These are phyloP conservation scores for Dictyostelium intermedium DNA, from an alignment of 78 protist genomes.

Conservation along the genomic window DNA sequence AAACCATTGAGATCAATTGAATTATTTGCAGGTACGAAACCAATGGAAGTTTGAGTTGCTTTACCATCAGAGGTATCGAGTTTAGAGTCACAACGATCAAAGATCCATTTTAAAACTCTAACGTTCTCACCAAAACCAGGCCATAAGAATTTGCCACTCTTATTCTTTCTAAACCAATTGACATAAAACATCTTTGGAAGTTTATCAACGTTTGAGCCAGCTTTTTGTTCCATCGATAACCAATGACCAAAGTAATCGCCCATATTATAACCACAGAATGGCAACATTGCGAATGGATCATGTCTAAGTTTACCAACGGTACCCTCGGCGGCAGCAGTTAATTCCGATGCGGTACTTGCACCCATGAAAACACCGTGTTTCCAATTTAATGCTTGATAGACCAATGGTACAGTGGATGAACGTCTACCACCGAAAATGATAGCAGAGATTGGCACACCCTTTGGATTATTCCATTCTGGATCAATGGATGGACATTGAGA, in stretches of 20 bases:
- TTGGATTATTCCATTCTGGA: constrained; percentile 81
- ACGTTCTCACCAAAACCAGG: constrained; percentile 95
- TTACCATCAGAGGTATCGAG: constrained; percentile 13
- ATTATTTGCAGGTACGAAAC: constrained; percentile 65
- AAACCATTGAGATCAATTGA: constrained; percentile 75
- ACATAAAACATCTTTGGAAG: constrained; percentile 92
- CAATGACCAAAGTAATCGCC: constrained; percentile 95
- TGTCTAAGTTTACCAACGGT: constrained; percentile 62
- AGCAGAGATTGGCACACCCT: constrained; percentile 95
- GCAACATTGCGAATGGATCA: constrained; percentile 95
- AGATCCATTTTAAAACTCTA: constrained; percentile 93
- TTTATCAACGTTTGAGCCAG: neutral
- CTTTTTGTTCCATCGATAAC: constrained; percentile 81
- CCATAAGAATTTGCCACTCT: constrained; percentile 90
- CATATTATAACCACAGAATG: constrained; percentile 96
- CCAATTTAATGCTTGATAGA: constrained; percentile 89
- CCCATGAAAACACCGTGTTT: constrained; percentile 95
- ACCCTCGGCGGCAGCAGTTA: constrained; percentile 92
- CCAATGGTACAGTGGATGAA: constrained; percentile 85
- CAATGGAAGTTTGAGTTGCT: constrained; percentile 78
- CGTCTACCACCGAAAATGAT: constrained; percentile 96
- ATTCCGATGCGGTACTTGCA: constrained; percentile 88
- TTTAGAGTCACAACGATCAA: constrained; percentile 75
- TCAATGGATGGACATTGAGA: constrained; percentile 93
- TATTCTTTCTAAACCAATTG: constrained; percentile 93